Conservation (phyloP, 345 rosid genomes). For the Syzygium aqueum region DNA sequence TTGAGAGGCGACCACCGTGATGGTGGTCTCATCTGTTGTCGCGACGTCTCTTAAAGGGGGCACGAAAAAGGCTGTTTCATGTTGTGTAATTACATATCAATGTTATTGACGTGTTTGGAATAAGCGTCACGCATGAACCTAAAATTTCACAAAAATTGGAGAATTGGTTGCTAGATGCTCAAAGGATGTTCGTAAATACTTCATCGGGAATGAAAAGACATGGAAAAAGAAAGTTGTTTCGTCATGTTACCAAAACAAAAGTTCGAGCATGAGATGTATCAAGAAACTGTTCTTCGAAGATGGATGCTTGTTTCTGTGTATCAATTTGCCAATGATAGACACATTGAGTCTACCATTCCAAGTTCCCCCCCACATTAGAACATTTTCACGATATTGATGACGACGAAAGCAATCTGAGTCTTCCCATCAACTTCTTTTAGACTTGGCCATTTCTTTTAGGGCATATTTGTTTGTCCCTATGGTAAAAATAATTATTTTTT, state of each 20-base stretch:
- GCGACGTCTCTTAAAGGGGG: fast-evolving
- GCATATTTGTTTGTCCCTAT: background rate
- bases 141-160: background rate
- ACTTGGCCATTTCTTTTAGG: background rate
- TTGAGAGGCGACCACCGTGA: background rate
- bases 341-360: background rate
- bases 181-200: background rate
- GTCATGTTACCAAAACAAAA: no score
- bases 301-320: background rate
- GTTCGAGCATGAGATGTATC: background rate
- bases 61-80: background rate
- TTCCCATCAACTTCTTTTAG: background rate
- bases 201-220: no score
- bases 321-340: background rate
- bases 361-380: background rate
- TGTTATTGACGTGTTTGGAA: background rate
- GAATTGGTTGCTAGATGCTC: background rate
- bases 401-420: background rate
- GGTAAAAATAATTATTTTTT: background rate
- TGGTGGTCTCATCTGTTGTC: background rate
- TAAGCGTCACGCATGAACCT: background rate
- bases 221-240: no score
- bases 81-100: background rate
- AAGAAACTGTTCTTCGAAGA: background rate
- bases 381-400: background rate